phyloP scores from a whole-genome alignment of 495 filamentous ascomycete genomes.

The Cercophora sp. region DNA sequence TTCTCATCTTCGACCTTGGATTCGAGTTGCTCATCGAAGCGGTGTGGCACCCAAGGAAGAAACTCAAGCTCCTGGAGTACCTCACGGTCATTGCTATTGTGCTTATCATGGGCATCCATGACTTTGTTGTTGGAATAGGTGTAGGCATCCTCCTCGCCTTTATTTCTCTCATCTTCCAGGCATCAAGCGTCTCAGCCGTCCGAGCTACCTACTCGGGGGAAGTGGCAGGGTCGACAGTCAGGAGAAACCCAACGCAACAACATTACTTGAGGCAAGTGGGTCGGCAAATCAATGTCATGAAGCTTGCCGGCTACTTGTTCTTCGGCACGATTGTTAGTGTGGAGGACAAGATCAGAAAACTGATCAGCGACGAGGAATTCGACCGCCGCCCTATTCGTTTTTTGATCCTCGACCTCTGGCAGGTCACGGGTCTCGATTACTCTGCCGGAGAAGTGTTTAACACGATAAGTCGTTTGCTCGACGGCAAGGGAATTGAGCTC shows the following conservation, averaged over 20 bases:
- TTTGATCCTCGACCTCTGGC: conserved; percentile 81
- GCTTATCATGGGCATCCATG: conserved; percentile 90
- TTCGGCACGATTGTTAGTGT: conserved; percentile 96
- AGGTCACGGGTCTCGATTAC: conserved; percentile 91
- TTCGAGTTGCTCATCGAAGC: conserved; percentile 88
- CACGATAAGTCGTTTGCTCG: conserved; percentile 78
- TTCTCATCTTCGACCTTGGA: conserved; percentile 88
- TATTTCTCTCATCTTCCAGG: conserved; percentile 84
- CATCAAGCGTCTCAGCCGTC: conserved; percentile 81
- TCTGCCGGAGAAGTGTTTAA: conserved; percentile 93
- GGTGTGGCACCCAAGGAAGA: conserved; percentile 80
- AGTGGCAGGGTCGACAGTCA: conserved; percentile 84
- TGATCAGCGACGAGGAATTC: conserved; percentile 82
- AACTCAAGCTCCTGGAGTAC: conserved; percentile 81
- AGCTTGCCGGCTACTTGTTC: conserved; percentile 88
- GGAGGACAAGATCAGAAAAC: conserved; percentile 73
- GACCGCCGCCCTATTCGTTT: conserved; percentile 73
- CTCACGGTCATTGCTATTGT: conserved; percentile 90
- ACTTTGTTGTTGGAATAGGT: conserved; percentile 91
- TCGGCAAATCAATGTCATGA: conserved; percentile 80
- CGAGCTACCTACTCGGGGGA: conserved; percentile 81
- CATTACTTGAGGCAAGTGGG: conserved; percentile 81
- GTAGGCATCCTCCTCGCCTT: conserved; percentile 90
- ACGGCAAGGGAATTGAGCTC: conserved; percentile 67
- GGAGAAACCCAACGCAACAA: conserved; percentile 84